Conservation (phyloP, 2,329 filamentous ascomycete genomes). For the Pseudogymnoascus sp. region DNA sequence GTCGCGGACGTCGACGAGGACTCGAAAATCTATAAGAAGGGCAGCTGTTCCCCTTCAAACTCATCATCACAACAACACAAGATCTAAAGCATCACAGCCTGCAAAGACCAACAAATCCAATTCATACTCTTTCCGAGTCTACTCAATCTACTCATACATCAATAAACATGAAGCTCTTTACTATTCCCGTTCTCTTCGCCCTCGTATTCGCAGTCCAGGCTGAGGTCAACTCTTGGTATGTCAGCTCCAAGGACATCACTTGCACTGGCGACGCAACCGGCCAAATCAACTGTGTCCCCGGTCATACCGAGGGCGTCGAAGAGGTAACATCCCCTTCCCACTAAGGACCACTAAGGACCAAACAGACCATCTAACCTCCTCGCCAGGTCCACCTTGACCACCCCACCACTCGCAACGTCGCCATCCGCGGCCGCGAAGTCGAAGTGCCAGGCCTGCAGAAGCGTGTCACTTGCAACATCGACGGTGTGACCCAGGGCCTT, state of each 20-base stretch:
- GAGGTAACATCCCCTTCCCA: neutral
- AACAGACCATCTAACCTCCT: neutral
- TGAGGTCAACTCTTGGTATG: conserved; percentile 11
- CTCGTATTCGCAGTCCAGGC: neutral
- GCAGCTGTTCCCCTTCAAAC: neutral
- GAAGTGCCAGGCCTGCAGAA: conserved; percentile 11
- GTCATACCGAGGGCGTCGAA: conserved; percentile 9
- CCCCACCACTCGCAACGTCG: conserved; percentile 1
- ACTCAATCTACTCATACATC: neutral
- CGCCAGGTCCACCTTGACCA: neutral
- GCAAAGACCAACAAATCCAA: neutral
- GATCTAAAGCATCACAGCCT: neutral
- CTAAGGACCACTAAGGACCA: neutral
- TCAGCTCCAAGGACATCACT: conserved; percentile 11
- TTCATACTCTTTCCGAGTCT: neutral
- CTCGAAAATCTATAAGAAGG: neutral
- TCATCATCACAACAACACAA: neutral
- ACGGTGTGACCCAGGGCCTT: conserved; percentile 9
- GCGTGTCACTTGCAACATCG: conserved; percentile 14
- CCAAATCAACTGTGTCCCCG: conserved; percentile 10
- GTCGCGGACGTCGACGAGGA: neutral
- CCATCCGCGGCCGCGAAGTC: conserved; percentile 11
- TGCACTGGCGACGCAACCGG: conserved; percentile 10
- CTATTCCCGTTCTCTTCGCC: neutral
- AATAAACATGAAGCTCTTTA: neutral